phyloP scores from a whole-genome alignment of 257 asterid species.

The Lithospermum erythrorhizon region DNA sequence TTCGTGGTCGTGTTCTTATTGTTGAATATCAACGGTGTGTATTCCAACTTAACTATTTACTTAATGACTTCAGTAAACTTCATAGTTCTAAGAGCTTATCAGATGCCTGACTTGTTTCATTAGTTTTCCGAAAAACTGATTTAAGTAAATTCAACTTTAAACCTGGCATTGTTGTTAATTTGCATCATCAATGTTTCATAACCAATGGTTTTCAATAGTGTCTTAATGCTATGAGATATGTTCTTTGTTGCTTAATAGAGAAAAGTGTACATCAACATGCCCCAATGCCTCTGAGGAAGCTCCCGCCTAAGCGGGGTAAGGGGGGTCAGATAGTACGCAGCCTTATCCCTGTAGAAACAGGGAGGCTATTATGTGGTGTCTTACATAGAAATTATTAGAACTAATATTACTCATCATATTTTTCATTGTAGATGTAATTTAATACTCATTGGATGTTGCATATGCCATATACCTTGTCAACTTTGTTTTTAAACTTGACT shows the following conservation, averaged over 20 bases:
- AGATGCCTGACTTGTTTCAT: not conserved
- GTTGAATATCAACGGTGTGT: slow-evolving; percentile 72
- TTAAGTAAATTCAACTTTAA: not conserved
- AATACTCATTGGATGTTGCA: not conserved
- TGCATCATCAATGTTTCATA: too few species aligned
- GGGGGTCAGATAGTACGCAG: too few species aligned
- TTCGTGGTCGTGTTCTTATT: slow-evolving; percentile 79
- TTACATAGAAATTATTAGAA: too few species aligned
- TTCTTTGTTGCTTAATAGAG: too few species aligned
- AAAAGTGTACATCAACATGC: too few species aligned
- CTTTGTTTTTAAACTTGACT: not conserved
- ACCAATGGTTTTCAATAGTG: too few species aligned
- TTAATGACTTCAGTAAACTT: not conserved
- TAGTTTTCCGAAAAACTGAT: not conserved
- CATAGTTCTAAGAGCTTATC: not conserved
- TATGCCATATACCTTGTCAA: not conserved
- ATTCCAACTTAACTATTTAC: not conserved
- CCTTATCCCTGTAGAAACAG: too few species aligned
- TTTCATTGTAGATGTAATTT: not conserved
- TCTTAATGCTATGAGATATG: too few species aligned
- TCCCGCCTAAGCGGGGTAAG: too few species aligned
- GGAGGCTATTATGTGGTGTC: too few species aligned
- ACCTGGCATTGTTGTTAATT: not conserved
- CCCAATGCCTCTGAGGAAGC: too few species aligned
- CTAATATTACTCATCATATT: not conserved